phyloP scores from a whole-genome alignment of 176 grass and related monocot species.

The Luzula sylvatica region DNA sequence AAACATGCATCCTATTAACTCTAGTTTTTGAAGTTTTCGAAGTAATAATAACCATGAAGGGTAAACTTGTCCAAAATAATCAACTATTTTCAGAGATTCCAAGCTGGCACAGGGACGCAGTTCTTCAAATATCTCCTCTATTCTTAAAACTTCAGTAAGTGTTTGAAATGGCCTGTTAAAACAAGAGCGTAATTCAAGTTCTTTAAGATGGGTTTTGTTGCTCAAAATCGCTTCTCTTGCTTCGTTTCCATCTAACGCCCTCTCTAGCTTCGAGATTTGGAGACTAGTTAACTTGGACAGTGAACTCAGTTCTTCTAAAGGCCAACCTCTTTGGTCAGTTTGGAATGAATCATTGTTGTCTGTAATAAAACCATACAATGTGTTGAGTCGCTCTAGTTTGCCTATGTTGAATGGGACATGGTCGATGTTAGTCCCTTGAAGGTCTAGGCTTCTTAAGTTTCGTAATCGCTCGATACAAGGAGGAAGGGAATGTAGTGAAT shows the following conservation, averaged over 20 bases:
- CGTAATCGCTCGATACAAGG: constrained; percentile 29
- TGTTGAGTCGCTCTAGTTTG: constrained; percentile 33
- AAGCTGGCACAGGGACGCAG: constrained; percentile 32
- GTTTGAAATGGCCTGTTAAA: constrained; percentile 26
- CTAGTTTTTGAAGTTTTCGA: constrained; percentile 28
- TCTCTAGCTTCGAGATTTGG: constrained; percentile 43
- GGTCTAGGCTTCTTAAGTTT: constrained; percentile 36
- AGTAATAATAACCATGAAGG: constrained; percentile 32
- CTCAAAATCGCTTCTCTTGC: constrained; percentile 25
- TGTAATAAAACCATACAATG: constrained; percentile 31
- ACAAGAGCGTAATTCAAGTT: constrained; percentile 37
- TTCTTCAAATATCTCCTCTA: constrained; percentile 26
- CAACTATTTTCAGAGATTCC: constrained; percentile 46
- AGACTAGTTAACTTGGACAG: constrained; percentile 38
- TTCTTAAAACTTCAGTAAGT: constrained; percentile 10
- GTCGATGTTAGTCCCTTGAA: constrained; percentile 36
- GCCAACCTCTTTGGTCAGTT: constrained; percentile 31
- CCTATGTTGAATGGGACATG: constrained; percentile 29
- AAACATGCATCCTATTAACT: constrained; percentile 34
- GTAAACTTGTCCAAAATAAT: constrained; percentile 26
- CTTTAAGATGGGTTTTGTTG: constrained; percentile 33
- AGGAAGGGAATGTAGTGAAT: constrained; percentile 32
- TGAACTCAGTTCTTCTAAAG: constrained; percentile 37
- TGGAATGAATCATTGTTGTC: constrained; percentile 8
- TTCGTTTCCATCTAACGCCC: constrained; percentile 16